phyloP scores from a whole-genome alignment of 2,329 filamentous ascomycete genomes.

The Stemphylium beticola region DNA sequence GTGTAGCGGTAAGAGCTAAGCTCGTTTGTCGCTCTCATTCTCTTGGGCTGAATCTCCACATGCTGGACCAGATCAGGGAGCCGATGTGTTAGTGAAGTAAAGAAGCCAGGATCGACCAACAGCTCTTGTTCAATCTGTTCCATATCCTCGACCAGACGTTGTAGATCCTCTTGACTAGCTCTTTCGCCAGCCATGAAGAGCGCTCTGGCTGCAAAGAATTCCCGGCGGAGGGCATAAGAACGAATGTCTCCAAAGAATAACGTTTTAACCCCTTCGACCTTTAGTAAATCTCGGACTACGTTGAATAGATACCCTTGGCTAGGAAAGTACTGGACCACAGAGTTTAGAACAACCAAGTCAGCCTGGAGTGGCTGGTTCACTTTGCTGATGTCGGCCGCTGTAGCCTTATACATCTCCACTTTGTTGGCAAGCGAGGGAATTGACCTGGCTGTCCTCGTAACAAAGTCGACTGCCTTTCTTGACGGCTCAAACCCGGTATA shows the following conservation, averaged over 20 bases:
- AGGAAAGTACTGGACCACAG: conserved; percentile 18
- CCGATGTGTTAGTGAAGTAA: conserved; percentile 1
- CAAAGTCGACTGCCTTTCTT: conserved; percentile 1
- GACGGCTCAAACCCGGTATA: conserved; percentile 15
- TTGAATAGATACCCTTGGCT: conserved; percentile 16
- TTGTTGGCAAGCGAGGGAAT: conserved; percentile 7
- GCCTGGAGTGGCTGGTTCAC: not conserved
- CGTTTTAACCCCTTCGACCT: not conserved
- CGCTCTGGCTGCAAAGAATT: conserved; percentile 5
- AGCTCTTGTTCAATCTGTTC: conserved; percentile 2
- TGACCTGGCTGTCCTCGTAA: conserved; percentile 1
- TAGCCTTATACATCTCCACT: conserved; percentile 3
- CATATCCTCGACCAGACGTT: conserved; percentile 8
- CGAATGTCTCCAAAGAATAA: conserved; percentile 15
- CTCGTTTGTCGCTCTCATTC: conserved; percentile 17
- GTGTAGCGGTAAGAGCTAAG: conserved; percentile 15
- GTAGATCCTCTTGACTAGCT: not conserved
- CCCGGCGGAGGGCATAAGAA: conserved; percentile 6
- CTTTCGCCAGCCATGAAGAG: conserved; percentile 1
- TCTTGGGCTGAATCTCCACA: conserved; percentile 17
- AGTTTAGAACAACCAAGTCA: conserved; percentile 8
- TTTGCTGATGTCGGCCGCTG: not conserved
- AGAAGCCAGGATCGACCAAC: conserved; percentile 14
- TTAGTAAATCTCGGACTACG: not conserved
- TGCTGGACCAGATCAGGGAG: conserved; percentile 2